These are phyloP conservation scores for Phaeosphaeriaceae sp. DNA, from an alignment of 2,329 filamentous ascomycete genomes.

Conservation along the genomic window DNA sequence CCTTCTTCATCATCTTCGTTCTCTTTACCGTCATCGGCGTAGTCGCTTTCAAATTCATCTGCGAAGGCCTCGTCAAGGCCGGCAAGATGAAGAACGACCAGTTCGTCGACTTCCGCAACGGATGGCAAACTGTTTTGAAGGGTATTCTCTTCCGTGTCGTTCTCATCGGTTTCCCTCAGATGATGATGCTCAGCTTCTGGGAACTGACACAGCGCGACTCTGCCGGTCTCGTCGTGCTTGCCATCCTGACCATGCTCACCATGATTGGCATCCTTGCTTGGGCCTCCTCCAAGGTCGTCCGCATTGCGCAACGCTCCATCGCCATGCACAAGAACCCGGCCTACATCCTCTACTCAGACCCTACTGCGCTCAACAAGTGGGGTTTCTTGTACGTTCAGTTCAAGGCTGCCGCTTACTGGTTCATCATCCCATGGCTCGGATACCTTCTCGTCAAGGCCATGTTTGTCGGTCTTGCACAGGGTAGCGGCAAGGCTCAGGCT, in stretches of 20 bases:
- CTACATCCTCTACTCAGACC: slow-evolving; percentile 96
- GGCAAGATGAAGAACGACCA: slow-evolving; percentile 84
- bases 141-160: slow-evolving; percentile 91
- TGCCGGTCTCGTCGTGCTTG: slow-evolving; percentile 82
- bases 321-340: slow-evolving; percentile 94
- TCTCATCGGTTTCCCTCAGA: slow-evolving; percentile 89
- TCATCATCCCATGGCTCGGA: slow-evolving; percentile 78
- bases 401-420: slow-evolving; percentile 94
- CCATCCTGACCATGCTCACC: slow-evolving; percentile 86
- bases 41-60: slow-evolving; percentile 79
- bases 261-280: slow-evolving; percentile 80
- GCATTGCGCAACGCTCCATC: slow-evolving; percentile 86
- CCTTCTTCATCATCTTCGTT: slow-evolving; percentile 88
- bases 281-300: slow-evolving; percentile 89
- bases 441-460: slow-evolving; percentile 87
- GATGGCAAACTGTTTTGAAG: slow-evolving; percentile 91
- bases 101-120: slow-evolving; percentile 92
- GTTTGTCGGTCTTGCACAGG: slow-evolving; percentile 85
- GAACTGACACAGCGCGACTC: slow-evolving; percentile 89
- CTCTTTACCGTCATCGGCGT: slow-evolving; percentile 76
- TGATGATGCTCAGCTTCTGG: slow-evolving; percentile 91
- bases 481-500: slow-evolving; percentile 75
- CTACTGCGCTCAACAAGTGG: slow-evolving; percentile 95
- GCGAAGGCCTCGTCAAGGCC: slow-evolving; percentile 77
- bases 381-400: slow-evolving; percentile 98